phyloP scores from a whole-genome alignment of 2,329 filamentous ascomycete genomes.

The Paraphaeosphaeria minitans region DNA sequence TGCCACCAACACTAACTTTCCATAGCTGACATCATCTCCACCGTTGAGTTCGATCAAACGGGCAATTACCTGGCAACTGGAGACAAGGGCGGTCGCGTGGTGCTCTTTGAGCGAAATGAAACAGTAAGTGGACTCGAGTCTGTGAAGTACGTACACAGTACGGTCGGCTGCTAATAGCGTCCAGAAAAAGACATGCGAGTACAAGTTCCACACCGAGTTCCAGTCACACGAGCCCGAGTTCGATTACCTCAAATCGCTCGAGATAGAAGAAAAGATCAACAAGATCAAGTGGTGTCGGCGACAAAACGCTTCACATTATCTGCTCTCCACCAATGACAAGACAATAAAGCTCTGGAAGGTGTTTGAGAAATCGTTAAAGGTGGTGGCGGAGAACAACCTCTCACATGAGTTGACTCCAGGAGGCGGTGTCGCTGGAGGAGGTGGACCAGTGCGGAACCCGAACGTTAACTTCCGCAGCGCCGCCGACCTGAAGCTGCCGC shows the following conservation, averaged over 20 bases:
- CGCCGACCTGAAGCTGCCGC: slow-evolving; percentile 86
- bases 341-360: slow-evolving; percentile 99
- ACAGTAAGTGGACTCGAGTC: slow-evolving; percentile 65
- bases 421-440: slow-evolving; percentile 71
- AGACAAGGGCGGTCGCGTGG: slow-evolving; percentile 84
- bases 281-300: slow-evolving; percentile 99
- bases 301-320: slow-evolving; percentile 97
- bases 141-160: background rate
- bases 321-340: slow-evolving; percentile 98
- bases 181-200: slow-evolving; percentile 99
- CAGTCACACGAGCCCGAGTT: slow-evolving; percentile 99
- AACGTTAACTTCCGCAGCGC: slow-evolving; percentile 78
- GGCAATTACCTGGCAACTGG: slow-evolving; percentile 90
- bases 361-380: slow-evolving; percentile 98
- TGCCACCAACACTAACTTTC: slow-evolving; percentile 21
- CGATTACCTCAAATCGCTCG: slow-evolving; percentile 97
- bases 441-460: slow-evolving; percentile 76
- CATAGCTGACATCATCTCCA: slow-evolving; percentile 86
- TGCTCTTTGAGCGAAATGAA: slow-evolving; percentile 91
- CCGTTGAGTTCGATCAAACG: slow-evolving; percentile 88
- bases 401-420: slow-evolving; percentile 89
- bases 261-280: slow-evolving; percentile 99
- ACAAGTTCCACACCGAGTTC: slow-evolving; percentile 99
- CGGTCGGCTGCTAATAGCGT: slow-evolving; percentile 17
- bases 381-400: slow-evolving; percentile 98